phyloP scores from a whole-genome alignment of 805 yeast species.

The Candida coleopterorum region DNA sequence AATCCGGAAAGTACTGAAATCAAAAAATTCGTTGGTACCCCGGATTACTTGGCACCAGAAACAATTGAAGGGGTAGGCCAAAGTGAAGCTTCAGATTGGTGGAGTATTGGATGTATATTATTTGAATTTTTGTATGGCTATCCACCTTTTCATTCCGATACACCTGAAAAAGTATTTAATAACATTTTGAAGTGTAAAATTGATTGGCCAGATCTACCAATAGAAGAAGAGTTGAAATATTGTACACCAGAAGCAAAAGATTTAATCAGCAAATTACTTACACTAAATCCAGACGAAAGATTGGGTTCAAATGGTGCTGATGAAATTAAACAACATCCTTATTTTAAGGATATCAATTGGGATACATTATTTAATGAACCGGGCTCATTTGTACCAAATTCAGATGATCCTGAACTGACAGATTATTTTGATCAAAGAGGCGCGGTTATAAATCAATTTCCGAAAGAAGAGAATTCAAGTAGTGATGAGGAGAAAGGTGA shows the following conservation, averaged over 20 bases:
- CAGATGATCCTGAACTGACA: conserved; percentile 78
- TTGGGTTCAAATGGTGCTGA: conserved; percentile 75
- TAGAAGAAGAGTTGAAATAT: conserved; percentile 46
- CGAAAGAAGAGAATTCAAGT: conserved; percentile 35
- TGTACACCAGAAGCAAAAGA: conserved; percentile 71
- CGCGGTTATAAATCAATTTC: conserved; percentile 65
- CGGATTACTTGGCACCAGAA: conserved; percentile 96
- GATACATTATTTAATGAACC: conserved; percentile 59
- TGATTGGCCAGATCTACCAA: conserved; percentile 75
- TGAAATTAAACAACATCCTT: conserved; percentile 77
- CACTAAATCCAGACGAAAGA: conserved; percentile 59
- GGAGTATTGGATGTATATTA: conserved; percentile 95
- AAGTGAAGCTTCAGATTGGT: conserved; percentile 91
- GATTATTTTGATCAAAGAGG: conserved; percentile 92
- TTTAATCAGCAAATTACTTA: conserved; percentile 58
- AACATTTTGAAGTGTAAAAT: conserved; percentile 71
- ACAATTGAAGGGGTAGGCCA: conserved; percentile 83
- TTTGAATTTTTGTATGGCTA: conserved; percentile 90
- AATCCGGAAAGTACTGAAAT: conserved; percentile 57
- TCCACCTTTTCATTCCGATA: conserved; percentile 87
- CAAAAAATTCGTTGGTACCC: conserved; percentile 88
- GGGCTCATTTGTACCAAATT: conserved; percentile 78
- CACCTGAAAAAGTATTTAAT: conserved; percentile 77
- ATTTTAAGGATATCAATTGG: conserved; percentile 75
- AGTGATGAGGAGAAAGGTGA: conserved; percentile 4